Conservation (phyloP, 2,329 filamentous ascomycete genomes). For the Penicillium sp. region DNA sequence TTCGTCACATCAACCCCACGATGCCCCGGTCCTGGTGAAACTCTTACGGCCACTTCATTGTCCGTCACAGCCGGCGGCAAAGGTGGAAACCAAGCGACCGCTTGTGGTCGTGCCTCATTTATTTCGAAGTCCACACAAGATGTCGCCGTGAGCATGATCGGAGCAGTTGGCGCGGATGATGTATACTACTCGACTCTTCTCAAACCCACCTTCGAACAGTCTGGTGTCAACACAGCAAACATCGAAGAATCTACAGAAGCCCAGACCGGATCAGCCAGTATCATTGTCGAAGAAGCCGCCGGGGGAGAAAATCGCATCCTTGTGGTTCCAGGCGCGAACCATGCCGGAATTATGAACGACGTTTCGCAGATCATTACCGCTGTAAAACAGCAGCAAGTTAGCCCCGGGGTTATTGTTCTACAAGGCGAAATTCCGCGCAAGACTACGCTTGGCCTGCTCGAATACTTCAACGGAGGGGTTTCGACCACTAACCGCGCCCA, state of each 20-base stretch:
- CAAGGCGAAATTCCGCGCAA: conserved; percentile 27
- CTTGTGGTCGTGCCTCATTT: conserved; percentile 26
- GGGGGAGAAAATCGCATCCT: conserved; percentile 73
- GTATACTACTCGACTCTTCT: conserved; percentile 66
- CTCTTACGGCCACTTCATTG: conserved; percentile 74
- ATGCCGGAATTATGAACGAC: conserved; percentile 37
- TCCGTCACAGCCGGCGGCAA: conserved; percentile 58
- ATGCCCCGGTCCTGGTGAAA: conserved; percentile 79
- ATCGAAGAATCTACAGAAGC: conserved; percentile 55
- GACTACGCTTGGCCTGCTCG: conserved; percentile 20
- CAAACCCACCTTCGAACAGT: conserved; percentile 55
- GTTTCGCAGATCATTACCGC: conserved; percentile 33
- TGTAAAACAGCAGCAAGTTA: neutral
- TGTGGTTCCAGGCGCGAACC: conserved; percentile 68
- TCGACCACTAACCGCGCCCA: conserved; percentile 20
- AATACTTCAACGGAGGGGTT: conserved; percentile 20
- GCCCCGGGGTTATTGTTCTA: conserved; percentile 19
- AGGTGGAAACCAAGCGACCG: conserved; percentile 28
- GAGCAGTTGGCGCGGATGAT: conserved; percentile 62
- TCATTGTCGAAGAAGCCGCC: conserved; percentile 71
- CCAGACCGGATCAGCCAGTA: conserved; percentile 59
- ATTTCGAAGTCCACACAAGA: conserved; percentile 41
- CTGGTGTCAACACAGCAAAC: conserved; percentile 62
- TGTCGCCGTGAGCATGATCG: conserved; percentile 66
- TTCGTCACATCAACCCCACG: conserved; percentile 81